Evolutionary conservation across 768 basidiomycete species (phyloP).

Genomic region (Podaxis sp.): DNA sequence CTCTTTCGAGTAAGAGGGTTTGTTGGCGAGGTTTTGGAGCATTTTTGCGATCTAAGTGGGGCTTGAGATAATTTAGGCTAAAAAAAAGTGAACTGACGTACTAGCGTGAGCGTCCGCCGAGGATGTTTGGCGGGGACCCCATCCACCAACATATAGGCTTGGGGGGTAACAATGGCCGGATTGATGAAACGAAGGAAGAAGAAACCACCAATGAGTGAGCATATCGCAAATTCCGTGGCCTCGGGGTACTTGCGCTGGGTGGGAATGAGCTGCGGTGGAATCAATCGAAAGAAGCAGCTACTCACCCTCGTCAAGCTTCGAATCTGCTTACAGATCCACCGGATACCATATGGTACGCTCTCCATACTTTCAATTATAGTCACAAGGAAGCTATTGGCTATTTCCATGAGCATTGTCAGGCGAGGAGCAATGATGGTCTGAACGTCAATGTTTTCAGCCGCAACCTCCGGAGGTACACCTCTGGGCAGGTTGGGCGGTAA

Average conservation of each 20-base stretch:
- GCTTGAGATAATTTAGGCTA: background rate
- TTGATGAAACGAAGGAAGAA: conserved; percentile 99
- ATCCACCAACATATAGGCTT: conserved; percentile 99
- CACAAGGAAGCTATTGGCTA: conserved; percentile 94
- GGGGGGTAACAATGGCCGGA: conserved; percentile 97
- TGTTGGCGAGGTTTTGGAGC: conserved; percentile 99
- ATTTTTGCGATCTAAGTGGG: conserved; percentile 90
- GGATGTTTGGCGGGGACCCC: conserved; percentile 98
- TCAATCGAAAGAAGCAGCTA: conserved; percentile 13
- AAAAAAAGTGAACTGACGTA: conserved; percentile 37
- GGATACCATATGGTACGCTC: conserved; percentile 97
- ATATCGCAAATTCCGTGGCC: conserved; percentile 97
- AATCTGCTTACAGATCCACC: conserved; percentile 99
- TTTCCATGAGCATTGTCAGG: conserved; percentile 99
- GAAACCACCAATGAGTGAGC: conserved; percentile 98
- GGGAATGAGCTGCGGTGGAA: background rate
- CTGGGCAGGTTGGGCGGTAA: conserved; percentile 90
- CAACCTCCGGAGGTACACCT: conserved; percentile 92
- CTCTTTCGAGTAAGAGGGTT: conserved; percentile 97
- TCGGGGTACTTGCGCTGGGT: conserved; percentile 96
- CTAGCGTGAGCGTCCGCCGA: conserved; percentile 89
- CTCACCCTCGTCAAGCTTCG: conserved; percentile 90
- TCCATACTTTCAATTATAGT: conserved; percentile 99
- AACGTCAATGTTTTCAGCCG: conserved; percentile 91
- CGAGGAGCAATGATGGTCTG: conserved; percentile 98